These are phyloP conservation scores for Microdochium trichocladiopsis DNA, from an alignment of 2,329 filamentous ascomycete species.

Conservation along the genomic window DNA sequence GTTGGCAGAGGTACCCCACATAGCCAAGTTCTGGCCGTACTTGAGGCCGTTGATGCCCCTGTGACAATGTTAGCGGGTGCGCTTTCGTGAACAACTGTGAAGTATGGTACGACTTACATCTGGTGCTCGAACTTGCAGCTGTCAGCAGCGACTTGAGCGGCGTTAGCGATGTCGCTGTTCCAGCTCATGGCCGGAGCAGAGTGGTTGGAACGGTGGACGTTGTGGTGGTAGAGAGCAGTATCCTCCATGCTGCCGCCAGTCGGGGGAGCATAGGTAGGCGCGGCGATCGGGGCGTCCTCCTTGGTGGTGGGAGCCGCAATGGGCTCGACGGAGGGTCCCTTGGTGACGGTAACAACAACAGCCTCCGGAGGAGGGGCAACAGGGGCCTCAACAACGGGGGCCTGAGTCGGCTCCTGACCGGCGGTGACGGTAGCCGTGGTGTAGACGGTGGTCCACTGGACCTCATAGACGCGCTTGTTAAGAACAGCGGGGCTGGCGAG, in stretches of 20 bases:
- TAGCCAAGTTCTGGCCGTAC: conserved; percentile 92
- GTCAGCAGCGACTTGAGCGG: conserved; percentile 56
- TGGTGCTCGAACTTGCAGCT: conserved; percentile 70
- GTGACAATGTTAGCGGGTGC: conserved; percentile 21
- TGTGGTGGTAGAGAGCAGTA: conserved; percentile 66
- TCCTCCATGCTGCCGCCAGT: conserved; percentile 21
- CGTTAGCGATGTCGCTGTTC: conserved; percentile 55
- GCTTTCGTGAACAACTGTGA: background rate
- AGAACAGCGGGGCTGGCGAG: conserved; percentile 19
- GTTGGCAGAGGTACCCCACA: conserved; percentile 36
- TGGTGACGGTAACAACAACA: conserved; percentile 13
- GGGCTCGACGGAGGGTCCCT: conserved; percentile 1
- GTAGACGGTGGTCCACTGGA: conserved; percentile 17
- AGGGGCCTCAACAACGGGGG: conserved; percentile 5
- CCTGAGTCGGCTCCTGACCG: conserved; percentile 17
- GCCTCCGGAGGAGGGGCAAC: conserved; percentile 2
- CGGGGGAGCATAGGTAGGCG: conserved; percentile 1
- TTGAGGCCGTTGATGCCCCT: conserved; percentile 51
- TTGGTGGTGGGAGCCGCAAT: background rate
- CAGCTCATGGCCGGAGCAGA: conserved; percentile 59
- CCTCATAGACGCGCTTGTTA: conserved; percentile 21
- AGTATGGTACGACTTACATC: conserved; percentile 48
- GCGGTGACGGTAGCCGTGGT: conserved; percentile 25
- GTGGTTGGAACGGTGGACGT: conserved; percentile 80
- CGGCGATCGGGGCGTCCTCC: background rate